phyloP scores from a whole-genome alignment of 257 asterid species.

The Salvia miltiorrhiza region DNA sequence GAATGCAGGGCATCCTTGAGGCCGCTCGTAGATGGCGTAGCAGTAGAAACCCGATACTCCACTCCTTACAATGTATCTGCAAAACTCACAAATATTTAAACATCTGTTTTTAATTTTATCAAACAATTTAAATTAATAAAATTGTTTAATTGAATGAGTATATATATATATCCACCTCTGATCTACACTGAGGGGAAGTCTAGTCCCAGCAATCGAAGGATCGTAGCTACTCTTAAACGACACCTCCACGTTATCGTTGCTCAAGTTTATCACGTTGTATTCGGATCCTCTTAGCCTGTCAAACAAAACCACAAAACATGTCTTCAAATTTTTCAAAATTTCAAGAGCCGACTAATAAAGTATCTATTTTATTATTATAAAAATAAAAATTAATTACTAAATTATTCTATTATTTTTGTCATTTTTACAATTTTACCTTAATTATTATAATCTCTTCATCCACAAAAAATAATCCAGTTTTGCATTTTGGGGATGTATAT shows the following conservation, averaged over 20 bases:
- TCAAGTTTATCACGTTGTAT: conserved; percentile 42
- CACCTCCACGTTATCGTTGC: conserved; percentile 43
- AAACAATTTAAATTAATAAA: too few species aligned
- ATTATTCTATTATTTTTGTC: too few species aligned
- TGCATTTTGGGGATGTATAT: too few species aligned
- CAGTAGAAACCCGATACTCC: conserved; percentile 58
- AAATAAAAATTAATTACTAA: too few species aligned
- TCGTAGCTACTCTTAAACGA: conserved; percentile 45
- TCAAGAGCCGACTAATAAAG: too few species aligned
- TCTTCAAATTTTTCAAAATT: too few species aligned
- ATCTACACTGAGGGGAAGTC: conserved; percentile 47
- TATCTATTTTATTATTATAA: too few species aligned
- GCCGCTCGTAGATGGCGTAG: conserved; percentile 47
- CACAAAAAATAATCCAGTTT: too few species aligned
- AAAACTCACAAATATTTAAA: too few species aligned
- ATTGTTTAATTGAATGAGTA: not conserved
- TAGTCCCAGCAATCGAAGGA: conserved; percentile 32
- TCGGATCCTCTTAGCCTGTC: conserved; percentile 50
- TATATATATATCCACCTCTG: conserved; percentile 28
- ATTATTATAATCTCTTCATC: too few species aligned
- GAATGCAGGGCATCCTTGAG: conserved; percentile 36
- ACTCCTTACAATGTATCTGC: conserved; percentile 47
- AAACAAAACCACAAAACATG: not conserved
- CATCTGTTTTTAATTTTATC: too few species aligned
- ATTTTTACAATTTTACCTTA: too few species aligned